Base-by-base conservation (phyloP, 2,329 filamentous ascomycete genomes). In the Aspergillus quadrilineatus region DNA sequence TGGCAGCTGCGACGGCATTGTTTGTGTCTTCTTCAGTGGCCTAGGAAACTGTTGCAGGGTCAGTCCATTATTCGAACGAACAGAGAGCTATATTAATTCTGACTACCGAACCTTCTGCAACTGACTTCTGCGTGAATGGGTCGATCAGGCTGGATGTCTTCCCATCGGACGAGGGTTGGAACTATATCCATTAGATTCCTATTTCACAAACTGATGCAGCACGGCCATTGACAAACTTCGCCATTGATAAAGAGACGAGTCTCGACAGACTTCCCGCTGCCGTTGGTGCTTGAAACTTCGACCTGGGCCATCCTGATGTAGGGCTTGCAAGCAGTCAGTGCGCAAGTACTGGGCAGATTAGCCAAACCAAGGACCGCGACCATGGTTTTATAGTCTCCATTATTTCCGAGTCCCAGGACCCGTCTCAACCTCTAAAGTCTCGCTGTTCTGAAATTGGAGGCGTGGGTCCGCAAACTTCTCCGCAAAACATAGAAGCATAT, bases 1-100 rank as follows among this genome's bases (percentile, higher is more conserved):
- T 66, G 44, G 73, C 73, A n/a, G 71, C 72, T 22, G 65, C 65
- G 22, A 75, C 73, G 8, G 74, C 74, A 26, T 65, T 63, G 52
- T 75, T 64, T 15, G 70, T 69, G 44, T 75, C 73, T 50, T 68
- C 43, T 29, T 51, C 37, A 28, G 12, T 43, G 22, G 37, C 49
- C 36, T 51, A 39, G n/a, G 37, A 51, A n/a, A 43, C 49, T 41
- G 17, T 29, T 29, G 10, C 5, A 12, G n/a, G n/a, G 15, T 34
- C 15, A 47, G 9, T 10, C 30, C 12, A 50, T 14, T 41, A 29
- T 22, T n/a, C 10, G 32, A 12, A 8, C 6, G 14, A 12, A 8
- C 22, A n/a, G 15, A 37, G 15, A 14, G 14, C 14, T 15, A 29
- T 4, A 15, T 17, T 10, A 43, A 8, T 28, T 26, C 26, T 4